Evolutionary conservation across 331 rosid genomes (phyloP).

Genomic region (Pyracantha coccinea): DNA sequence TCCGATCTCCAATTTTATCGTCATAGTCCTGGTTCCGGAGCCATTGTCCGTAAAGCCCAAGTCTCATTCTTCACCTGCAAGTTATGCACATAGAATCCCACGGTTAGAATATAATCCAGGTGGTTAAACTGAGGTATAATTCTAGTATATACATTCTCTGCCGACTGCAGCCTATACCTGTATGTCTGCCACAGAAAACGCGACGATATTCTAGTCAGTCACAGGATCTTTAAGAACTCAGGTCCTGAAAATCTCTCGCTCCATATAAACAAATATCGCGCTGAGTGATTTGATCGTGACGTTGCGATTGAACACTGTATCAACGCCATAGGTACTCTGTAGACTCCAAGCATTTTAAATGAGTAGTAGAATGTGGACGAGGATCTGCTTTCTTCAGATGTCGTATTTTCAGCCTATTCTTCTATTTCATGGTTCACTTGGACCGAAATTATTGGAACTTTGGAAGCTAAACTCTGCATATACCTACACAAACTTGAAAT

Average conservation of each 20-base stretch:
- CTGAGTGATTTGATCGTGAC: too few species aligned
- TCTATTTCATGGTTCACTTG: constrained; percentile 87
- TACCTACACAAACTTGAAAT: constrained; percentile 67
- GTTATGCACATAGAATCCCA: constrained; percentile 9
- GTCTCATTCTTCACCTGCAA: constrained; percentile 75
- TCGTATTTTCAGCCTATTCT: constrained; percentile 38
- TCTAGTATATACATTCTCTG: too few species aligned
- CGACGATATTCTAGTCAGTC: neutral
- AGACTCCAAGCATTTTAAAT: constrained; percentile 87
- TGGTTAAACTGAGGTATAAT: neutral
- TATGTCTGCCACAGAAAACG: neutral
- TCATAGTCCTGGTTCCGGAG: constrained; percentile 62
- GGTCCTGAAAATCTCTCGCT: too few species aligned
- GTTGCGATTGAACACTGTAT: too few species aligned
- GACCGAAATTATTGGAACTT: constrained; percentile 73
- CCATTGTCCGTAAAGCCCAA: constrained; percentile 80
- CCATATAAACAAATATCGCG: too few species aligned
- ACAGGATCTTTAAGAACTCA: neutral
- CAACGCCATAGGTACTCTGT: neutral
- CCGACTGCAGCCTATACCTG: too few species aligned
- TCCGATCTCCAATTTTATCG: constrained; percentile 57
- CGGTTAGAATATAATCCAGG: neutral
- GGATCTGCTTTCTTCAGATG: constrained; percentile 77
- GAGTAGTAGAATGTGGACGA: constrained; percentile 68
- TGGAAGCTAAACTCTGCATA: constrained; percentile 66